Conservation (phyloP, 2,329 filamentous ascomycete species). For the Colletotrichum gloeosporioides region DNA sequence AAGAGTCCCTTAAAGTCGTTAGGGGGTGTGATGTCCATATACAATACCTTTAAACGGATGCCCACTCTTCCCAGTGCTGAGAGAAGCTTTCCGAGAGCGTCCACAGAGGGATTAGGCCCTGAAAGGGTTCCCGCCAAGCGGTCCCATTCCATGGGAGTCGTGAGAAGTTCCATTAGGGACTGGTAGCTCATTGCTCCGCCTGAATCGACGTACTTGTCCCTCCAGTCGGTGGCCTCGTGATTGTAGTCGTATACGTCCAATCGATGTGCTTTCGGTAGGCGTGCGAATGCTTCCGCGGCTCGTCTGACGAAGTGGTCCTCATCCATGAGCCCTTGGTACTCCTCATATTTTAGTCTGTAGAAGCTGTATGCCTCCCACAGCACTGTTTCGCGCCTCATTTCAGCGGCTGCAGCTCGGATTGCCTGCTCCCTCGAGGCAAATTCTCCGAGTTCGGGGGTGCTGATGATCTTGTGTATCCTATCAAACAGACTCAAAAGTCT, state of each 20-base stretch:
- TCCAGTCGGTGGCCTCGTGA: background rate
- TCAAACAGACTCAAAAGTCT: too few relatives aligned
- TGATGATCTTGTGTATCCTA: too few relatives aligned
- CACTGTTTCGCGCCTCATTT: too few relatives aligned
- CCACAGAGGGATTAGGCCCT: too few relatives aligned
- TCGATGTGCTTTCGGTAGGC: background rate
- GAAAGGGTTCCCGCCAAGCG: background rate
- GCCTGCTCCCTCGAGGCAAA: too few relatives aligned
- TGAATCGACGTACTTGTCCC: background rate
- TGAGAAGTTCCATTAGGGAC: background rate
- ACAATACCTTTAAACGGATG: background rate
- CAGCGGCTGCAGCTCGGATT: too few relatives aligned
- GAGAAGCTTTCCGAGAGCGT: background rate
- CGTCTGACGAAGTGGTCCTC: background rate
- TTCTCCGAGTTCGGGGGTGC: too few relatives aligned
- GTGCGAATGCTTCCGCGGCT: background rate
- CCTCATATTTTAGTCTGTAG: background rate
- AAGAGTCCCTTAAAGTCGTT: too few relatives aligned
- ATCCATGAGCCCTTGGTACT: background rate
- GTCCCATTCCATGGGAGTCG: background rate
- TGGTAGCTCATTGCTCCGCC: background rate
- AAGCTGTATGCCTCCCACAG: background rate
- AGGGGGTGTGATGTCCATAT: background rate
- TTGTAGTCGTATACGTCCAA: background rate
- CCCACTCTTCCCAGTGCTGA: background rate